A percentile compares a stretch with the other conserved stretches of the same genome.
Conservation (phyloP, 1,284 basidiomycete genomes). For the Sanghuangporus sanghuang region DNA sequence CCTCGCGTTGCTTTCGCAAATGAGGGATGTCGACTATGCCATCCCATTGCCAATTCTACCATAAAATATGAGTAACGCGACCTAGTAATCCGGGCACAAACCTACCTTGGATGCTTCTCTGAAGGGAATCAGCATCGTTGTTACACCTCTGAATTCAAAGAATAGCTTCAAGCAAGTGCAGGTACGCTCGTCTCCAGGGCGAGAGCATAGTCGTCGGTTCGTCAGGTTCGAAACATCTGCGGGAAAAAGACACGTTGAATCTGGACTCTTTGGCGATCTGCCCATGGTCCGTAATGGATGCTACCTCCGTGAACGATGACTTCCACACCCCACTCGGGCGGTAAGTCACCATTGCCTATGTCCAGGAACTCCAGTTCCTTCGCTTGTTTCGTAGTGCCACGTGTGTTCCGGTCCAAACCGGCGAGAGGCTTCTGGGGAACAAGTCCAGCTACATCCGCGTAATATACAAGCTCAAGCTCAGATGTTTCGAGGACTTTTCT, state of each 20-base stretch:
- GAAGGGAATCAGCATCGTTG: conserved; percentile 78
- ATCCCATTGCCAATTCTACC: conserved; percentile 83
- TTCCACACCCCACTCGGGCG: conserved; percentile 93
- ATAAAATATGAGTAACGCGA: background rate
- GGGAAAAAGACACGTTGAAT: conserved; percentile 83
- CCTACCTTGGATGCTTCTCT: conserved; percentile 78
- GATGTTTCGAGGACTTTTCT: conserved; percentile 77
- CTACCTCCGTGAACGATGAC: conserved; percentile 70
- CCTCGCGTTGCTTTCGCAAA: conserved; percentile 52
- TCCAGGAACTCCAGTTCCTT: conserved; percentile 49
- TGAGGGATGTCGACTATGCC: conserved; percentile 43
- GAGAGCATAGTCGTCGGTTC: conserved; percentile 51
- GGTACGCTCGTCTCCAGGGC: conserved; percentile 76
- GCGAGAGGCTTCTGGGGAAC: conserved; percentile 42
- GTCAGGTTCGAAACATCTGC: conserved; percentile 61
- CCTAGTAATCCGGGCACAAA: background rate
- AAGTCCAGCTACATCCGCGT: conserved; percentile 69
- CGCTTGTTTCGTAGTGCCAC: conserved; percentile 23
- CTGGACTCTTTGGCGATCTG: conserved; percentile 80
- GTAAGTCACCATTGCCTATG: conserved; percentile 78
- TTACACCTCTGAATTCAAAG: conserved; percentile 72
- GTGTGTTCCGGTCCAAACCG: conserved; percentile 10
- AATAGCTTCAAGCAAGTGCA: conserved; percentile 79
- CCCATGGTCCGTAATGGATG: conserved; percentile 89
- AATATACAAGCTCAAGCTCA: conserved; percentile 75